Base-by-base conservation (phyloP, 495 filamentous ascomycete genomes). In the Daldinia loculata region DNA sequence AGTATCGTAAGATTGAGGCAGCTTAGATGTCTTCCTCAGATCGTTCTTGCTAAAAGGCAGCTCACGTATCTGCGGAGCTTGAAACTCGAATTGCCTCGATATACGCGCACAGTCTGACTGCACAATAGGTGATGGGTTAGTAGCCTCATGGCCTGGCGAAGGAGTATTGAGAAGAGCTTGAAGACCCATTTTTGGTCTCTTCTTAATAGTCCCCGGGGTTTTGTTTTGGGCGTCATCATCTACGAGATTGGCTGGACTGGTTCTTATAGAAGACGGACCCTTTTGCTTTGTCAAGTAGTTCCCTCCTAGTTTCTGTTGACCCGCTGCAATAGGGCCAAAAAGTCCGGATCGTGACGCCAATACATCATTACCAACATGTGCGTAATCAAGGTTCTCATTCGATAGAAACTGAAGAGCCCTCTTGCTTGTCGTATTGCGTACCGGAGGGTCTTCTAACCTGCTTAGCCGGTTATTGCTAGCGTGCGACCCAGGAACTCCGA, bases 101-200 rank as follows among this genome's bases (percentile, higher is more conserved):
- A 41, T 12, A 17, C 70, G 36, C 6, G 6, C 17, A 17, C 53
- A 38, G 4, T 60, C 38, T 24, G 45, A 11, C 27, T 26, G 66
- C 8, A n/a, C 19, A 43, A 6, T 43, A 36, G 32, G 55, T 34
- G 5, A 56, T 60, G 22, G 19, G 68, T 62, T 14, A 39, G 50
- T 43, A 50, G 34, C 17, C 45, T 76, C 29, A 34, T 45, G 62
- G 36, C 67, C 38, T 63, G 43, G 55, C 48, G 75, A 59, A 69
- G 75, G 62, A 71, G 72, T 51, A 57, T 77, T 53, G 43, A 76
- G 59, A 57, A 74, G 59, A 11, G 29, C 15, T 43, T 55, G 60
- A 41, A 76, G 67, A 15, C 34, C 61, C 15, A 41, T n/a, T 9
- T 41, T 75, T 9, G 60, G 17, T 30, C 17, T 52, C 27, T 52